These are phyloP conservation scores for Mycena citricolor DNA, from an alignment of 1,284 basidiomycete genomes.

Conservation along the genomic window DNA sequence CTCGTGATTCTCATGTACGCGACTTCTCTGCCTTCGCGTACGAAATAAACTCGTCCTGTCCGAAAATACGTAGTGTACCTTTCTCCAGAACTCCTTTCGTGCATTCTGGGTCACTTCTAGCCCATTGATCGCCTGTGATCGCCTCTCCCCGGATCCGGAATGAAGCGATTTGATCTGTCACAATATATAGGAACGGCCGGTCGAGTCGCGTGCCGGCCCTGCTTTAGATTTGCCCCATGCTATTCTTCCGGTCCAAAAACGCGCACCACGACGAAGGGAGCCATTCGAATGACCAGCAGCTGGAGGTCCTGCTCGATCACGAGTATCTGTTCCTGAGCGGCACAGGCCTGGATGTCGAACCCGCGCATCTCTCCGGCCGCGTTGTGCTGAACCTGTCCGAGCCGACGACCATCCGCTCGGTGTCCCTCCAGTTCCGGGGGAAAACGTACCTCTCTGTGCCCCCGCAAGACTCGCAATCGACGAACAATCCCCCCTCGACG, in stretches of 20 bases:
- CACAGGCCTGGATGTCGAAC: slow-evolving; percentile 82
- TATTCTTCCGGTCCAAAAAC: slow-evolving; percentile 13
- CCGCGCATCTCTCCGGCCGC: slow-evolving; percentile 72
- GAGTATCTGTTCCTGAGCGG: slow-evolving; percentile 74
- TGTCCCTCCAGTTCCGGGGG: slow-evolving; percentile 80
- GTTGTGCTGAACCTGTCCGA: slow-evolving; percentile 80
- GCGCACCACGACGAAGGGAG: not conserved
- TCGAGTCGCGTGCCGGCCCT: too few relatives aligned
- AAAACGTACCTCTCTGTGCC: slow-evolving; percentile 74
- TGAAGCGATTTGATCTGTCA: too few relatives aligned
- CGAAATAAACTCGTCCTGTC: too few relatives aligned
- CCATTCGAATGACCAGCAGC: slow-evolving; percentile 34
- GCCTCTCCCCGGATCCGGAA: too few relatives aligned
- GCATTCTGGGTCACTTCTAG: too few relatives aligned
- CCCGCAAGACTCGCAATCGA: slow-evolving; percentile 39
- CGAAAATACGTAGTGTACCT: too few relatives aligned
- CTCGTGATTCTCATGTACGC: too few relatives aligned
- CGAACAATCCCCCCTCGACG: slow-evolving; percentile 50
- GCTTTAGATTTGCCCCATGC: too few relatives aligned
- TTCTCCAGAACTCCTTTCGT: too few relatives aligned
- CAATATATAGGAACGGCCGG: too few relatives aligned
- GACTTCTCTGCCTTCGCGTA: too few relatives aligned
- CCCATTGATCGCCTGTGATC: too few relatives aligned
- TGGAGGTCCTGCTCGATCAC: slow-evolving; percentile 76
- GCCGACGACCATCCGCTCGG: slow-evolving; percentile 81